Base-by-base conservation (phyloP, 305 asterid genomes). In the Galium porrigens region DNA sequence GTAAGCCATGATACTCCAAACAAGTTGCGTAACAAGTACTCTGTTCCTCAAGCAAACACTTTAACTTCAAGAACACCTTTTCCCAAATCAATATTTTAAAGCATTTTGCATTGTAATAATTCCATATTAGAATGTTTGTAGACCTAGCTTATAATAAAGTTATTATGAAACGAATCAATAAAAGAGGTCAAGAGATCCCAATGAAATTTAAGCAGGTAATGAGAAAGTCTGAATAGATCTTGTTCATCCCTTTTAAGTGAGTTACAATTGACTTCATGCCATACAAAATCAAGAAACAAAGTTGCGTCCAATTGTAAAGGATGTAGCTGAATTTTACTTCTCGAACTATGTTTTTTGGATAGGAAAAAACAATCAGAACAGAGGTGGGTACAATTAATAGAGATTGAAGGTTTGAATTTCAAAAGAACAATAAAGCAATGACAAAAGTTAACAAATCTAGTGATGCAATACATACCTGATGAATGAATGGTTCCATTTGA, bases 401-500 rank as follows among this genome's bases (percentile, higher is more conserved):
- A 32, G 12, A n/a, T 25, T 5, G 55, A 10, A 17, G 30, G 36
- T 2, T n/a, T 33, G 6, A 37, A 62, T 29, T 36, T 36, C 42
- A 36, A 41, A 14, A 62, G 22, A 17, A n/a, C 1, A 53, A 51
- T 49, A 22, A 18, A 6, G 25, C n/a, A 39, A 11, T 32, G 14
- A 8, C 37, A 27, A 14, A 27, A 14, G 61, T 10, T 14, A 0
- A 29, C 58, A 46, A 29, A 59, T 53, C 58, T 71, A 25, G 20
- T 36, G 39, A 51, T 70, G 55, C n/a, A 17, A 48, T 9, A 48
- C n/a, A 7, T 85, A 94, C 99, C 99, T 94, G 95, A 81, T 89
- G 89, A 76, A 89, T 84, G 71, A 89, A 86, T 34, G 99, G 97
- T 82, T 94, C 97, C 91, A 87, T 81, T 80, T 89, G 88, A 76